A percentile compares a stretch with the other conserved stretches of the same genome.
Evolutionary conservation across 768 basidiomycete genomes (phyloP).

Genomic region (Rhodotorula sphaerocarpa): DNA sequence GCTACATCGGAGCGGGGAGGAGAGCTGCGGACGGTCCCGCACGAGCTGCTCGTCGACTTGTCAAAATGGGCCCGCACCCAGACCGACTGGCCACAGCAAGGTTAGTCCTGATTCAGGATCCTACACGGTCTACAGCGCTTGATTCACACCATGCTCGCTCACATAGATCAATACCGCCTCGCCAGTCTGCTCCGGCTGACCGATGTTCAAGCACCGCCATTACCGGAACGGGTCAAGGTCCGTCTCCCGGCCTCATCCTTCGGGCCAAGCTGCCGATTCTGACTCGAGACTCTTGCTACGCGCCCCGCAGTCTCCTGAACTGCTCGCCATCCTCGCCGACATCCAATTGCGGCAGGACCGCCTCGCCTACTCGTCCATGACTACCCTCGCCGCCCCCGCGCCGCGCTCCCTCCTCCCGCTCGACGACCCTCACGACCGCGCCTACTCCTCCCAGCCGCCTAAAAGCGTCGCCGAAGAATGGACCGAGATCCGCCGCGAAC

Average conservation of each 20-base stretch:
- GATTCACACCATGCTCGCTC: not conserved
- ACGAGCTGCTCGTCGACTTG: conserved; percentile 5
- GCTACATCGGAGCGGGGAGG: not conserved
- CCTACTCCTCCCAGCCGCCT: not conserved
- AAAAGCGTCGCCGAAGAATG: conserved; percentile 35
- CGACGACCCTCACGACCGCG: conserved; percentile 10
- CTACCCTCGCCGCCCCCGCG: conserved; percentile 8
- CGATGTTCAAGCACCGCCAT: conserved; percentile 14
- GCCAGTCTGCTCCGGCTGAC: conserved; percentile 15
- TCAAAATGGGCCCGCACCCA: conserved; percentile 18
- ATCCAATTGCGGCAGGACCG: conserved; percentile 32
- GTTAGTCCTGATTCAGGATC: too few species aligned
- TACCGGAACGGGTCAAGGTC: conserved; percentile 22
- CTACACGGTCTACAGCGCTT: too few species aligned
- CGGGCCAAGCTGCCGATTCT: not conserved
- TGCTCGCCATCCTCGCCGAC: conserved; percentile 33
- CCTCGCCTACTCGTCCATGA: conserved; percentile 23
- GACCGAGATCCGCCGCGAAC: conserved; percentile 32
- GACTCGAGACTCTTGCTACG: not conserved
- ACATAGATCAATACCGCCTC: conserved; percentile 7
- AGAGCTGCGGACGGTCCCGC: conserved; percentile 3
- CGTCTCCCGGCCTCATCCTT: not conserved
- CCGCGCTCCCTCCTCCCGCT: conserved; percentile 13
- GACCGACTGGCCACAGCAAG: too few species aligned
- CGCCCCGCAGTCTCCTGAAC: conserved; percentile 29